Percentiles rank a stretch among this genome's conserved stretches.
Conservation (phyloP, 495 filamentous ascomycete genomes). For the Bacidia rubella region DNA sequence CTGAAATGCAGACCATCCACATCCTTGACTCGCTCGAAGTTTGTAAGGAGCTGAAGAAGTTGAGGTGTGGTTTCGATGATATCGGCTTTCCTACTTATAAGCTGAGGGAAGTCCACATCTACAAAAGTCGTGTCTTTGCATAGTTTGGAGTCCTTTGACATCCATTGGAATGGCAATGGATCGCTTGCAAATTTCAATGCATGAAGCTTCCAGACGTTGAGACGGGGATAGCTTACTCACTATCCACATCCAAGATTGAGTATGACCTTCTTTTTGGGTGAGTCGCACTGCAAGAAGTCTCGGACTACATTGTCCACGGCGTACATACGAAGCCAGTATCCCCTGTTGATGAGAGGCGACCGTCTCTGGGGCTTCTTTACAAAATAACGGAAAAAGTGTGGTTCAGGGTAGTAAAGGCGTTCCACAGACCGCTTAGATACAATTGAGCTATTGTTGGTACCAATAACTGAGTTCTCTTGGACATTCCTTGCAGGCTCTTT, state of each 20-base stretch:
- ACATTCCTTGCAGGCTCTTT: not conserved
- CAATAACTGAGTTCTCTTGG: slow-evolving; percentile 58
- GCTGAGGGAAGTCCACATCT: slow-evolving; percentile 74
- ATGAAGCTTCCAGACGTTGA: not conserved
- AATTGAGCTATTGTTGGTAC: slow-evolving; percentile 80
- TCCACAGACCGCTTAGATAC: slow-evolving; percentile 84
- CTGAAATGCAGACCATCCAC: slow-evolving; percentile 38
- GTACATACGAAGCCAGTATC: slow-evolving; percentile 76
- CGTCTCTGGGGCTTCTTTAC: slow-evolving; percentile 70
- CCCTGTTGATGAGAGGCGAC: slow-evolving; percentile 74
- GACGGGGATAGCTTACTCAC: slow-evolving; percentile 37
- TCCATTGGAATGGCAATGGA: slow-evolving; percentile 76
- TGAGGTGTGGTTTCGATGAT: slow-evolving; percentile 48
- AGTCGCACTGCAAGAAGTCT: slow-evolving; percentile 48
- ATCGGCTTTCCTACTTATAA: slow-evolving; percentile 61
- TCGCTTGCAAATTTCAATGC: slow-evolving; percentile 41
- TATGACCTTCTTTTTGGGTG: slow-evolving; percentile 54
- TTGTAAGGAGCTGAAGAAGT: slow-evolving; percentile 37
- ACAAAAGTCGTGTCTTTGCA: slow-evolving; percentile 53
- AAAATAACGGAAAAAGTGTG: slow-evolving; percentile 76
- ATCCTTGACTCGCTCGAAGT: slow-evolving; percentile 32
- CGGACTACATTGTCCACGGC: slow-evolving; percentile 61
- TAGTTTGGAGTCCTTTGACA: slow-evolving; percentile 43
- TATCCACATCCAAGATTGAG: slow-evolving; percentile 86
- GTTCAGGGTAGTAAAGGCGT: slow-evolving; percentile 61